Evolutionary conservation across 164 flowering plant genomes (phyloP), one percentile per base, ranked within the genome.

Genomic region (Chimonanthus praecox): DNA sequence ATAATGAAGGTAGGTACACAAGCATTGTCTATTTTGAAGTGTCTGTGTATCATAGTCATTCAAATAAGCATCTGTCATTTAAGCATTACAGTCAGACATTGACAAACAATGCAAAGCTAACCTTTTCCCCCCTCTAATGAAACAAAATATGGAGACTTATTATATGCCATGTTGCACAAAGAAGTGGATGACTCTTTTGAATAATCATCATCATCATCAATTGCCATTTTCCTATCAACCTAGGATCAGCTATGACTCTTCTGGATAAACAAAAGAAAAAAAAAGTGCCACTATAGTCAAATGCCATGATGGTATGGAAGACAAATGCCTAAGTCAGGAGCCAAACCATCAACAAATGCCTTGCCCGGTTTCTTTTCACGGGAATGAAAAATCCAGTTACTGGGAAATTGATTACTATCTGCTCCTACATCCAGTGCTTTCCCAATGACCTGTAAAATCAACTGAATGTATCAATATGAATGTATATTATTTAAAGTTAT

Each of bases 281-380:
- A 43, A 11, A 44, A 43, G 45, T 7, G 68, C 13, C 44, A 10
- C 18, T 44, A 44, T 45, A 66, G 11, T 2, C 13, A 46, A 18
- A 63, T 66, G 68, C 16, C 47, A 44, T 46, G 47, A 47, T 46
- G 47, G 47, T 7, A 58, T 63, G 66, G 44, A 49, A 13, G 2
- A 47, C 54, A 63, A 18, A 4, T 49, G 73, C 76, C 18, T 69
- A 79, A 85, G 77, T 82, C 77, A 86, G 83, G 85, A 83, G 80
- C 73, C 97, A 85, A 85, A 92, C 99, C 99, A 90, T 94, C 97
- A 67, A 91, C 91, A 85, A 89, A 85, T 78, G 95, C 95, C 85
- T 94, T 92, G 75, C 91, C 97, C 77, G 94, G 93, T 82, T 91
- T 94, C 90, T 91, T 91, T 84, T 94, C 97, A 44, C 97, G 90